phyloP scores from a whole-genome alignment of 1,284 basidiomycete species.

The Acaromyces ingoldii region DNA sequence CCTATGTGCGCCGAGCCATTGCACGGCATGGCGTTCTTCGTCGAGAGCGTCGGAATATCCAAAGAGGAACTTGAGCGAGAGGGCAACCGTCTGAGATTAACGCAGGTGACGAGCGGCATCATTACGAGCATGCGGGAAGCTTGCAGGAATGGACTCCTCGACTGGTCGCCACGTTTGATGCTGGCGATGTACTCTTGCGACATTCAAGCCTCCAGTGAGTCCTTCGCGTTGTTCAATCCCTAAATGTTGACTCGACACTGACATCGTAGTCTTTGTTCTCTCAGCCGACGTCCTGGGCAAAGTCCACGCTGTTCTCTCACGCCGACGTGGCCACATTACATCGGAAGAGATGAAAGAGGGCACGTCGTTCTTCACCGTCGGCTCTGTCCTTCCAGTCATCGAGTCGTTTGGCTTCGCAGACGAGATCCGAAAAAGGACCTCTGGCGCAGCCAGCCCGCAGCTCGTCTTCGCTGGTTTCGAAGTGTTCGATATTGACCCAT shows the following conservation, averaged over 20 bases:
- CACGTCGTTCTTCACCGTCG: constrained; percentile 87
- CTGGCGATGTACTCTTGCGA: constrained; percentile 98
- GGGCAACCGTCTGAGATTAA: constrained; percentile 56
- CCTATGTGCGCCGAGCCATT: constrained; percentile 93
- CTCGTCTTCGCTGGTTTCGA: constrained; percentile 69
- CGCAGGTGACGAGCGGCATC: constrained; percentile 79
- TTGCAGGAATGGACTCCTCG: constrained; percentile 79
- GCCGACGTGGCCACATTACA: constrained; percentile 81
- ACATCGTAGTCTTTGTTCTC: neutral
- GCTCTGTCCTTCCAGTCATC: constrained; percentile 85
- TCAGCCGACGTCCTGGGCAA: constrained; percentile 93
- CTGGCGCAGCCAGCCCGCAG: constrained; percentile 92
- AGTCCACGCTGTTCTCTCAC: constrained; percentile 90
- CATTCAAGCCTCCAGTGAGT: constrained; percentile 90
- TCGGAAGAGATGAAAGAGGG: constrained; percentile 99
- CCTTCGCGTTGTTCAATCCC: constrained; percentile 13
- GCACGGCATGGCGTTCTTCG: constrained; percentile 84
- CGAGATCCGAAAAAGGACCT: constrained; percentile 92
- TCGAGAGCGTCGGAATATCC: constrained; percentile 67
- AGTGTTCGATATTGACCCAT: constrained; percentile 65
- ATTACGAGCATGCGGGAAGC: constrained; percentile 85
- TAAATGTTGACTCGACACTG: neutral
- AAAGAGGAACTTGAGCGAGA: constrained; percentile 57
- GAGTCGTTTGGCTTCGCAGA: constrained; percentile 97
- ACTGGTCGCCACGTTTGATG: constrained; percentile 96